phyloP scores from a whole-genome alignment of 768 basidiomycete genomes.

The Panellus pusillus region DNA sequence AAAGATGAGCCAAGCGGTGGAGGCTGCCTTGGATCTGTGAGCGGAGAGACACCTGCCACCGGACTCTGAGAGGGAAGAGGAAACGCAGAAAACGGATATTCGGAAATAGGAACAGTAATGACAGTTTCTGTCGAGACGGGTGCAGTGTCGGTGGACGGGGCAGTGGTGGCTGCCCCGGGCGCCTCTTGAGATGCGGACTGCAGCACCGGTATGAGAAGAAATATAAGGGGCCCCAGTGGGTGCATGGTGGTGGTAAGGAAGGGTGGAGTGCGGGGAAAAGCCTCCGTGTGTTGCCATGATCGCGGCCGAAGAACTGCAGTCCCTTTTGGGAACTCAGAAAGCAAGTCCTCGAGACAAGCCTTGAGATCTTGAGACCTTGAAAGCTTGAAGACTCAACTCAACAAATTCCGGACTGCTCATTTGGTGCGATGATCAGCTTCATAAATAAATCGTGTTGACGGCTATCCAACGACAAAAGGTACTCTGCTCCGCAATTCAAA shows the following conservation, averaged over 20 bases:
- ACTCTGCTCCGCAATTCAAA: no score
- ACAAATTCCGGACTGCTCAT: no score
- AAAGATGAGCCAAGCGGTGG: slow-evolving; percentile 46
- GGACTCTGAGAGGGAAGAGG: slow-evolving; percentile 59
- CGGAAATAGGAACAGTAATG: slow-evolving; percentile 38
- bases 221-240: slow-evolving; percentile 7
- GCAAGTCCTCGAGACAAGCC: no score
- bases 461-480: no score
- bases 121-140: slow-evolving; percentile 9
- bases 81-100: slow-evolving; percentile 55
- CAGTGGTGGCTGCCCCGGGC: slow-evolving; percentile 11
- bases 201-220: slow-evolving; percentile 9
- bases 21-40: slow-evolving; percentile 54
- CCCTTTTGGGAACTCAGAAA: no score
- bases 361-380: no score
- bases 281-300: neutral
- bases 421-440: no score
- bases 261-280: neutral
- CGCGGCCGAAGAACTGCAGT: neutral
- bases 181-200: slow-evolving; percentile 13
- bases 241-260: slow-evolving; percentile 11
- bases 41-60: slow-evolving; percentile 52
- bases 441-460: no score
- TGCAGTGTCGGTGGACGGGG: slow-evolving; percentile 1
- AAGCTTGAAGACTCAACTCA: no score